These are phyloP conservation scores for Brassica incana DNA, from an alignment of 345 rosid species.

Conservation along the genomic window DNA sequence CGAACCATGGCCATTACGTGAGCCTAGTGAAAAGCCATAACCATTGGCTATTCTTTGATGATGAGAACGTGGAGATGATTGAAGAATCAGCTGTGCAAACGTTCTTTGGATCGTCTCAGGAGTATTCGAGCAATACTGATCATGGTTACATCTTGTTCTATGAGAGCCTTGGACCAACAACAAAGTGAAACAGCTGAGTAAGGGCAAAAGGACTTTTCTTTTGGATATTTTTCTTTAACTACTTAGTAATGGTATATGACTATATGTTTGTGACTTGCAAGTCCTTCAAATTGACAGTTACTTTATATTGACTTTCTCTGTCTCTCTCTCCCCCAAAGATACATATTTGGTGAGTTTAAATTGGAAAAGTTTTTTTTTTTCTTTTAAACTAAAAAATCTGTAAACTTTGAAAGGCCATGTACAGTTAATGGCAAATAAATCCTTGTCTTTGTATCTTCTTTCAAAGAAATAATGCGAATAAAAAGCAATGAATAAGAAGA, in stretches of 20 bases:
- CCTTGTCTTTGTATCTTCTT: constrained; percentile 18
- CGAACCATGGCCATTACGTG: constrained; percentile 95
- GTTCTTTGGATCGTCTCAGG: constrained; percentile 96
- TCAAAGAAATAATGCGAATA: background rate
- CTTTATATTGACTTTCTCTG: background rate
- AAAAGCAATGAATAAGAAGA: background rate
- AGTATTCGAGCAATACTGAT: constrained; percentile 93
- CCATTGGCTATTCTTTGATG: constrained; percentile 97
- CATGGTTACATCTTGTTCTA: constrained; percentile 98
- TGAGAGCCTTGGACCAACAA: constrained; percentile 66
- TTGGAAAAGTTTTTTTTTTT: constrained; percentile 4
- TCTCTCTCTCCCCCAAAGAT: constrained; percentile 24
- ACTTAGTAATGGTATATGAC: constrained; percentile 27
- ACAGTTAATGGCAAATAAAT: constrained; percentile 30
- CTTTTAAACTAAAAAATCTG: constrained; percentile 29
- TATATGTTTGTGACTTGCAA: constrained; percentile 28
- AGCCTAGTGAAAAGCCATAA: constrained; percentile 98
- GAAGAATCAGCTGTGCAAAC: constrained; percentile 98
- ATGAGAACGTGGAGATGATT: constrained; percentile 95
- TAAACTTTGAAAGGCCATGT: constrained; percentile 34
- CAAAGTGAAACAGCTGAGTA: background rate
- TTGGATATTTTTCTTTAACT: constrained; percentile 8
- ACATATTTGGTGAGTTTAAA: constrained; percentile 34
- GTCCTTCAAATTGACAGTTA: constrained; percentile 30
- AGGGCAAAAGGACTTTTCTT: background rate